Percentiles rank a stretch among this genome's conserved stretches.
Evolutionary conservation across 805 yeast species (phyloP).

Genomic region (Hanseniaspora osmophila): DNA sequence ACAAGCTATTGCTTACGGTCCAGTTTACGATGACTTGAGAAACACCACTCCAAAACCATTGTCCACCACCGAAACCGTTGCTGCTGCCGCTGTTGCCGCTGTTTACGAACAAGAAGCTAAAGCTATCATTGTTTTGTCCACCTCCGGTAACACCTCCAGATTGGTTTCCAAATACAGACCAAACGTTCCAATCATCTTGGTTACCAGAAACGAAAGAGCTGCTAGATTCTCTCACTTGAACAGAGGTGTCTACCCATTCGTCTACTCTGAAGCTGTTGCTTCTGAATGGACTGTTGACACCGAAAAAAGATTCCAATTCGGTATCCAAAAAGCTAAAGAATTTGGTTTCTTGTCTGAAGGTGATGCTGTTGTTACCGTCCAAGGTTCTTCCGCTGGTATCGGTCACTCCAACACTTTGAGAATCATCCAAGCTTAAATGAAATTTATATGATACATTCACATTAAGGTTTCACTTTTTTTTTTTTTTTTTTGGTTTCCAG

Average conservation of each 20-base stretch:
- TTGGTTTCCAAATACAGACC: constrained; percentile 96
- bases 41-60: constrained; percentile 76
- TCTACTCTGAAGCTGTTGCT: constrained; percentile 43
- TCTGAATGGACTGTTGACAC: constrained; percentile 94
- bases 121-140: constrained; percentile 91
- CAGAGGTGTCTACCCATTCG: constrained; percentile 97
- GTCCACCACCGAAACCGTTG: constrained; percentile 89
- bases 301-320: constrained; percentile 86
- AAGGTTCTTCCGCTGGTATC: constrained; percentile 97
- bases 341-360: constrained; percentile 78
- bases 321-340: constrained; percentile 75
- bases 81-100: constrained; percentile 93
- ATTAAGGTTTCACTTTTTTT: background rate
- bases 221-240: constrained; percentile 93
- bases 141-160: constrained; percentile 92
- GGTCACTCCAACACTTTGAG: constrained; percentile 99
- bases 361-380: constrained; percentile 84
- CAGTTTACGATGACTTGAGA: constrained; percentile 78
- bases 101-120: constrained; percentile 91
- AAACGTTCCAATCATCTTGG: constrained; percentile 91
- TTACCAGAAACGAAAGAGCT: constrained; percentile 84
- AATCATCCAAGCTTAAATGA: constrained; percentile 55
- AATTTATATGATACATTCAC: background rate
- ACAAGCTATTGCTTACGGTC: constrained; percentile 83
- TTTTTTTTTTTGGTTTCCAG: background rate